Evolutionary conservation across 768 basidiomycete species (phyloP).

Genomic region (Naganishia kalamii): DNA sequence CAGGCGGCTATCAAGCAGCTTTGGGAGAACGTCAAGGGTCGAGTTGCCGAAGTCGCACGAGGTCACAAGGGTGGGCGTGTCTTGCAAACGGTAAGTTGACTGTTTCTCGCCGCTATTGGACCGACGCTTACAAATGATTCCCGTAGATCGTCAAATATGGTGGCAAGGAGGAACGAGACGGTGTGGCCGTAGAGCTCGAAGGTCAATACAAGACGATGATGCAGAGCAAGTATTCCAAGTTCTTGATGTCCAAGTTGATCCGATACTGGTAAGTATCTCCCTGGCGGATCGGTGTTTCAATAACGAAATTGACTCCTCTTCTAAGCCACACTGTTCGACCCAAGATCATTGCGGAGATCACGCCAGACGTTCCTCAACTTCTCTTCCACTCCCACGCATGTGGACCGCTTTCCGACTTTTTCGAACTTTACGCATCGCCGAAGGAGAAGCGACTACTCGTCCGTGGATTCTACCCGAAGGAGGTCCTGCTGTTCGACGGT

Average conservation of each 20-base stretch:
- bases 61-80: constrained; percentile 78
- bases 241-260: constrained; percentile 44
- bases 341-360: constrained; percentile 72
- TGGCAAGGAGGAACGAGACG: constrained; percentile 63
- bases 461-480: constrained; percentile 85
- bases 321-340: constrained; percentile 66
- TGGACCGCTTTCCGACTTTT: constrained; percentile 75
- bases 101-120: constrained; percentile 51
- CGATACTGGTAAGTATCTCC: constrained; percentile 29
- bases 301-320: not conserved
- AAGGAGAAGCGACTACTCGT: constrained; percentile 75
- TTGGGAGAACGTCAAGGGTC: constrained; percentile 69
- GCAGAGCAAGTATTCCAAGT: constrained; percentile 82
- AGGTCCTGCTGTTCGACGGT: constrained; percentile 62
- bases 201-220: constrained; percentile 70
- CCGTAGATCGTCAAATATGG: constrained; percentile 67
- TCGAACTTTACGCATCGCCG: constrained; percentile 77
- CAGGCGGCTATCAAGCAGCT: constrained; percentile 67
- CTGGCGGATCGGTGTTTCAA: not conserved
- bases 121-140: not conserved
- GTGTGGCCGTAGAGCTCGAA: constrained; percentile 75
- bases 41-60: constrained; percentile 75
- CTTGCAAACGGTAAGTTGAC: constrained; percentile 58
- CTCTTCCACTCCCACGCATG: constrained; percentile 80
- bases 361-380: constrained; percentile 65